Base-by-base conservation (phyloP, 2,329 filamentous ascomycete genomes). In the Xylariaceae sp. region DNA sequence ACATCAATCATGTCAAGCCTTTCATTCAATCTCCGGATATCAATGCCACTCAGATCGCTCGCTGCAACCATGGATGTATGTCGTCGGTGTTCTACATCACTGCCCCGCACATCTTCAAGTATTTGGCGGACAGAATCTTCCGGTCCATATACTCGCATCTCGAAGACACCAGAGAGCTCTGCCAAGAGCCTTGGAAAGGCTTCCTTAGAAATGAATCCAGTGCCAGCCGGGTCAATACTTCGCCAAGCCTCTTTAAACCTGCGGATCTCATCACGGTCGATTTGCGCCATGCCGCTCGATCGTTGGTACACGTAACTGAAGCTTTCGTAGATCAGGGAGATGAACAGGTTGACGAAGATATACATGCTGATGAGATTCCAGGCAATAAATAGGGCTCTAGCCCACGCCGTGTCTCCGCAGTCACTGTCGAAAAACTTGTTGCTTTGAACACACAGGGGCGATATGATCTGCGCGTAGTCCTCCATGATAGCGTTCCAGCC, bases 341-440 rank as follows among this genome's bases (percentile, higher is more conserved):
- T 92, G 71, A 99, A 99, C 68, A 99, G 76, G 67, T 92, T 96
- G 68, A 97, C 92, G 67, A 99, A 99, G 66, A 99, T 95, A 74
- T 99, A 99, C 94, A 99, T 99, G 87, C 92, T 97, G 72, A 99
- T 81, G 65, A 99, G 92, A 75, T 99, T 99, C 94, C 94, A 99
- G 3, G 87, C 84, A 55, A 97, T 91, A 75, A 99, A 99, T 7
- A 99, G 77, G 35, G 85, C 83, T 50, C 91, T 81, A 6, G 94
- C 91, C 91, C 94, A 99, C 40, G 84, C 81, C 49, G 85, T 81
- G 73, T 92, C 96, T 55, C 94, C 94, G 67, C 94, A 99, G 72
- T 99, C 95, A 65, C 90, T 94, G 42, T 88, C 76, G 65, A 91
- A 92, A 71, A 96, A 96, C 40, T 80, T 79, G 1, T 74, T 67